Percentiles rank a stretch among this genome's conserved stretches.
Evolutionary conservation across 78 protist genomes (phyloP).

Genomic region (Chrysochromulina parva): DNA sequence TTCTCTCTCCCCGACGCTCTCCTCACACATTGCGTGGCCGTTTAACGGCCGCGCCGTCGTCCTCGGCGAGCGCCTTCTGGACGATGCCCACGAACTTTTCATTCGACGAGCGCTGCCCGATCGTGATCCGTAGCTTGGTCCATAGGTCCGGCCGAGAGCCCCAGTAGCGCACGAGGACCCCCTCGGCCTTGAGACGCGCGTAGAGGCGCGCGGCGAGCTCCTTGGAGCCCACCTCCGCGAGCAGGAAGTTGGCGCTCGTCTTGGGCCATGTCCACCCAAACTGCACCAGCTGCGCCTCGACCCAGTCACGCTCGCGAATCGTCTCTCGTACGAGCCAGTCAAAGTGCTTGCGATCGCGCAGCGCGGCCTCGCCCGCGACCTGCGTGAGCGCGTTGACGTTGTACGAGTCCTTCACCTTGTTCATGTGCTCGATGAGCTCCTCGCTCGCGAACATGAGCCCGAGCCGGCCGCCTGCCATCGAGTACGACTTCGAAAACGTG

Average conservation of each 20-base stretch:
- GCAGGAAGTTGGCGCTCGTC: neutral
- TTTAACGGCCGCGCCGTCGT: too few species aligned
- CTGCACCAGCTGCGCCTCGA: neutral
- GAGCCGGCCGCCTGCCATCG: neutral
- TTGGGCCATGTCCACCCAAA: neutral
- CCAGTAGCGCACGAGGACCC: neutral
- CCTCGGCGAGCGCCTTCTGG: too few species aligned
- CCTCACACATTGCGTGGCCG: too few species aligned
- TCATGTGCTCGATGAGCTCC: neutral
- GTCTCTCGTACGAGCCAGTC: neutral
- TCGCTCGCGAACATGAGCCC: neutral
- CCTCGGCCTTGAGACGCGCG: neutral
- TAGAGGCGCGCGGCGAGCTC: neutral
- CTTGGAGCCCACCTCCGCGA: neutral
- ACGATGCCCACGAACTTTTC: neutral
- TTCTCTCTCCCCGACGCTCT: too few species aligned
- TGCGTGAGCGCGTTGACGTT: neutral
- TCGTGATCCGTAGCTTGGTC: neutral
- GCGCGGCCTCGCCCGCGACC: neutral
- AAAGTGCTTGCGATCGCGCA: neutral
- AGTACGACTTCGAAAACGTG: neutral
- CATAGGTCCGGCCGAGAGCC: neutral
- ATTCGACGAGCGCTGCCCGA: neutral
- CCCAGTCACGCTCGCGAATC: neutral
- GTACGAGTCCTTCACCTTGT: neutral